These are phyloP conservation scores for Dactylella cylindrospora DNA, from an alignment of 2,329 filamentous ascomycete species.

Conservation along the genomic window DNA sequence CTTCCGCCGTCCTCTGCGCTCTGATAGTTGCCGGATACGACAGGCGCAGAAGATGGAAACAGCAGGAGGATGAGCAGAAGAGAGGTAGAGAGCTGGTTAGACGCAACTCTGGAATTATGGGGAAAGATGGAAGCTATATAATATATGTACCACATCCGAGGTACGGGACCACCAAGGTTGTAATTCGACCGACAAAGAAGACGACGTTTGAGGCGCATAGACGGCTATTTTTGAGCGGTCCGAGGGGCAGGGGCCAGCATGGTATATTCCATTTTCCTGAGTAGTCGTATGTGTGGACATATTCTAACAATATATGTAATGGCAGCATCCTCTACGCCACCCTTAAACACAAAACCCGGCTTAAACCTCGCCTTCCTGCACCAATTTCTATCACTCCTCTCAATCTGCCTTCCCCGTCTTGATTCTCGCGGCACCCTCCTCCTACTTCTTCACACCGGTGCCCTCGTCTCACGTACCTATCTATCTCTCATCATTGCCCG, in stretches of 20 bases:
- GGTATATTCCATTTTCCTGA: conserved; percentile 3
- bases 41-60: conserved; percentile 71
- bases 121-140: conserved; percentile 66
- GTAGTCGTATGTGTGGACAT: conserved; percentile 57
- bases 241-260: conserved; percentile 68
- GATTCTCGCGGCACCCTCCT: conserved; percentile 92
- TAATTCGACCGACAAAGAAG: conserved; percentile 83
- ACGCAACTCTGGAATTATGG: conserved; percentile 86
- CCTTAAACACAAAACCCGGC: conserved; percentile 86
- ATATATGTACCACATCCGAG: conserved; percentile 33
- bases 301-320: background rate
- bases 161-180: conserved; percentile 75
- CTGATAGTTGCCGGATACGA: conserved; percentile 80
- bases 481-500: conserved; percentile 89
- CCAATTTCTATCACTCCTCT: conserved; percentile 92
- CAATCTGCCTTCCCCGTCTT: conserved; percentile 96
- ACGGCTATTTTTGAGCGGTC: conserved; percentile 86
- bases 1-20: conserved; percentile 71
- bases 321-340: conserved; percentile 68
- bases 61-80: conserved; percentile 73
- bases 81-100: conserved; percentile 73
- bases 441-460: conserved; percentile 82
- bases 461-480: conserved; percentile 89
- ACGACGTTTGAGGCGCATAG: conserved; percentile 96
- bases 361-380: conserved; percentile 94